Evolutionary conservation across 495 filamentous ascomycete genomes (phyloP).

Genomic region (Xylaria scruposa): DNA sequence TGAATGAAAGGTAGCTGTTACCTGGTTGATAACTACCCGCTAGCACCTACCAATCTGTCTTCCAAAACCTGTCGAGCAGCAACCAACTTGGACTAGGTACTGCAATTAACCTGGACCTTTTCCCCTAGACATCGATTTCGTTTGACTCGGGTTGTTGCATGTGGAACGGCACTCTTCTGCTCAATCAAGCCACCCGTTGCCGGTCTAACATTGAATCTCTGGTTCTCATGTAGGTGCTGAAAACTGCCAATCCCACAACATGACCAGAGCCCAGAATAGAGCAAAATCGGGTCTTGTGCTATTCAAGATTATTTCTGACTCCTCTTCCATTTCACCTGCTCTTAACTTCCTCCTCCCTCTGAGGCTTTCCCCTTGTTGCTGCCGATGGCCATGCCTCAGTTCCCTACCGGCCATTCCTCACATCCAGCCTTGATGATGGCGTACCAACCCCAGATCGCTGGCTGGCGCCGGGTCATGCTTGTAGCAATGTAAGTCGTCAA

Average conservation of each 20-base stretch:
- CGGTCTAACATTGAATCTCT: background rate
- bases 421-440: slow-evolving; percentile 28
- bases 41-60: background rate
- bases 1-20: background rate
- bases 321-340: background rate
- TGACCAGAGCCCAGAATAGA: background rate
- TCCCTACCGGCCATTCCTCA: background rate
- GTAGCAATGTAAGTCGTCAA: slow-evolving; percentile 33
- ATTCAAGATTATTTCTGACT: background rate
- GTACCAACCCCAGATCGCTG: slow-evolving; percentile 24
- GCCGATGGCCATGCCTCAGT: background rate
- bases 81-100: background rate
- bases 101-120: background rate
- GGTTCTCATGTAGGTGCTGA: background rate
- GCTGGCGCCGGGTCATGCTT: slow-evolving; percentile 35
- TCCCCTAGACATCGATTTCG: background rate
- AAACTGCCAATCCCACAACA: slow-evolving; percentile 2
- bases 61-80: background rate
- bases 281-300: background rate
- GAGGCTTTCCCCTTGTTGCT: background rate
- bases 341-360: background rate
- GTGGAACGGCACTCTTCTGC: background rate
- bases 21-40: background rate
- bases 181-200: background rate
- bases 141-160: slow-evolving; percentile 1